Conservation (phyloP, 345 rosid species). For the Eucalyptus rudis region DNA sequence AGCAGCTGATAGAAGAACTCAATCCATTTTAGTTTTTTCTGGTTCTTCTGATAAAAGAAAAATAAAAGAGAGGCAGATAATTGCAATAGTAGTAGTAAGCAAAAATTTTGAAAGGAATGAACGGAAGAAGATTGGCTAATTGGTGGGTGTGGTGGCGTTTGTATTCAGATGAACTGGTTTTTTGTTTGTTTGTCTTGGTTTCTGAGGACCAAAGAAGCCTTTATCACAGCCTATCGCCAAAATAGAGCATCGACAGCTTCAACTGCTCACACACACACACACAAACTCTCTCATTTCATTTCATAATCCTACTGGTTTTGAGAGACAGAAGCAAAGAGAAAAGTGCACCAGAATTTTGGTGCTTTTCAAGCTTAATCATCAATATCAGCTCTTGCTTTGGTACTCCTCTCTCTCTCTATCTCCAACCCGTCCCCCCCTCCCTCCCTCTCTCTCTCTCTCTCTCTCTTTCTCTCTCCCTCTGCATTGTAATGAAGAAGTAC, state of each 20-base stretch:
- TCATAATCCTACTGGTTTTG: background rate
- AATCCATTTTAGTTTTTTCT: background rate
- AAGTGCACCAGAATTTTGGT: background rate
- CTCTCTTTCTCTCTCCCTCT: background rate
- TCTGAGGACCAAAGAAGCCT: constrained; percentile 61
- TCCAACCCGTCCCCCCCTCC: background rate
- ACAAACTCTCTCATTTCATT: background rate
- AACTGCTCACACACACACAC: background rate
- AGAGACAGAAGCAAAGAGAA: background rate
- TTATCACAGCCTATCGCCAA: constrained; percentile 27
- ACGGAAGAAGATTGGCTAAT: background rate
- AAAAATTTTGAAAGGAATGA: background rate
- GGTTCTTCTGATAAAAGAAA: background rate
- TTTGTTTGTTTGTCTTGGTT: constrained; percentile 16
- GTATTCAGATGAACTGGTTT: background rate
- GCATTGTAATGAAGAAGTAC: background rate
- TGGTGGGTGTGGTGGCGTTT: background rate
- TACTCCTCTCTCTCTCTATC: background rate
- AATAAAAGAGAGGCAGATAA: background rate
- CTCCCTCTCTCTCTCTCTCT: background rate
- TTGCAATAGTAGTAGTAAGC: background rate
- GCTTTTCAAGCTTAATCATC: background rate
- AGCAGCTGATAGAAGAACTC: background rate
- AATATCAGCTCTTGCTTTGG: constrained; percentile 17
- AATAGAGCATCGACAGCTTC: background rate